These are phyloP conservation scores for Salix exigua DNA, from an alignment of 345 rosid species.

Conservation along the genomic window DNA sequence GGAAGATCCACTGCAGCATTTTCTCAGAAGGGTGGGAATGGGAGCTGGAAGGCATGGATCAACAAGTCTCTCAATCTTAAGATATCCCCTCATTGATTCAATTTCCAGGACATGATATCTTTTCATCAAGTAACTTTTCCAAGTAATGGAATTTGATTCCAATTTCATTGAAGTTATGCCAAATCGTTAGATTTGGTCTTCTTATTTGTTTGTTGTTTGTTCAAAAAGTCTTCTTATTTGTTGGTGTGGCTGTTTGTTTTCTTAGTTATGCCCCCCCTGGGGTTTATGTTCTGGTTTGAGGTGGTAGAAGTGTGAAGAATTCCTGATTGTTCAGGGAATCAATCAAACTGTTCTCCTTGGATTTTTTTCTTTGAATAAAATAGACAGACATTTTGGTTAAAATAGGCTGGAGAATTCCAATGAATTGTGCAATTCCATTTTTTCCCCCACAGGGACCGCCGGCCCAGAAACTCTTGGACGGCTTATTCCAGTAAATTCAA, in stretches of 20 bases:
- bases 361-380: neutral
- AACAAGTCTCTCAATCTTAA: slow-evolving; percentile 78
- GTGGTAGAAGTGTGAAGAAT: neutral
- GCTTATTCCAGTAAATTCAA: no score
- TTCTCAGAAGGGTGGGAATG: slow-evolving; percentile 49
- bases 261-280: neutral
- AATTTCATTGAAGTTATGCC: neutral
- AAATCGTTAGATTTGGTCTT: neutral
- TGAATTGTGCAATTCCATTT: no score
- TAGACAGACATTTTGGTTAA: neutral
- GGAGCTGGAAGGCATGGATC: slow-evolving; percentile 88
- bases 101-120: neutral
- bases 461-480: no score
- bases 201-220: no score
- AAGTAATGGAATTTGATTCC: neutral
- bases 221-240: neutral
- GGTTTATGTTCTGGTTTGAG: neutral
- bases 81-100: slow-evolving; percentile 54
- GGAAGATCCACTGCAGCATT: slow-evolving; percentile 32
- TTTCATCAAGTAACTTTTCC: neutral
- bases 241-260: neutral
- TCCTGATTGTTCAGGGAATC: neutral
- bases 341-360: neutral
- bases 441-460: no score
- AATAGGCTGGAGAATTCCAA: neutral